phyloP scores from a whole-genome alignment of 192 early-diverging fungal species.

The Gryganskiella cystojenkinii region DNA sequence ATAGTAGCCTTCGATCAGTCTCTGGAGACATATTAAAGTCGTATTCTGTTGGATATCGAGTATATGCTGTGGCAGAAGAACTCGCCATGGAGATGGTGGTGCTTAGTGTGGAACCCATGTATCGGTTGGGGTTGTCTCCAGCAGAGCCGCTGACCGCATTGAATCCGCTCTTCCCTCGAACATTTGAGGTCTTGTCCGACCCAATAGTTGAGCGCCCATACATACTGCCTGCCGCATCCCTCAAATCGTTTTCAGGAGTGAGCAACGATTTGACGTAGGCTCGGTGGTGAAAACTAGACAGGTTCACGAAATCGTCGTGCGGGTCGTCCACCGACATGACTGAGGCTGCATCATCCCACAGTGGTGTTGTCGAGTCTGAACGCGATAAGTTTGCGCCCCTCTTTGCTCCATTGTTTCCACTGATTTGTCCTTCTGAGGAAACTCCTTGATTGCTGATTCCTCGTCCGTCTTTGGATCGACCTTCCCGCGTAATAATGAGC shows the following conservation, averaged over 20 bases:
- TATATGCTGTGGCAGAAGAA: constrained; percentile 16
- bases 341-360: constrained; percentile 7
- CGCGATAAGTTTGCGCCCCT: constrained; percentile 10
- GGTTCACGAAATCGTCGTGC: constrained; percentile 29
- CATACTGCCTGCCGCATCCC: constrained; percentile 47
- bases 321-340: constrained; percentile 1
- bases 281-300: constrained; percentile 40
- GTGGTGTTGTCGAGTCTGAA: constrained; percentile 25
- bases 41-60: constrained; percentile 23
- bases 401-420: neutral
- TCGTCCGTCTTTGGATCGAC: neutral
- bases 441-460: constrained; percentile 16
- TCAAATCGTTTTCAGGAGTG: constrained; percentile 15
- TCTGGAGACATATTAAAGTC: constrained; percentile 14
- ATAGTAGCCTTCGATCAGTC: neutral
- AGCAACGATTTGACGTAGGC: constrained; percentile 38
- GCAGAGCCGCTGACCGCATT: neutral
- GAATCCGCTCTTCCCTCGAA: neutral
- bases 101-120: constrained; percentile 32
- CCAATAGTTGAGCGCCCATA: constrained; percentile 43
- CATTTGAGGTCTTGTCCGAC: constrained; percentile 23
- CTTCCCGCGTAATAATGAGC: neutral
- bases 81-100: constrained; percentile 29
- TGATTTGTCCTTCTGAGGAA: neutral
- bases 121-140: constrained; percentile 5